A percentile compares a stretch with the other conserved stretches of the same genome.
Evolutionary conservation across 805 yeast genomes (phyloP).

Genomic region (Ogataea naganishii): DNA sequence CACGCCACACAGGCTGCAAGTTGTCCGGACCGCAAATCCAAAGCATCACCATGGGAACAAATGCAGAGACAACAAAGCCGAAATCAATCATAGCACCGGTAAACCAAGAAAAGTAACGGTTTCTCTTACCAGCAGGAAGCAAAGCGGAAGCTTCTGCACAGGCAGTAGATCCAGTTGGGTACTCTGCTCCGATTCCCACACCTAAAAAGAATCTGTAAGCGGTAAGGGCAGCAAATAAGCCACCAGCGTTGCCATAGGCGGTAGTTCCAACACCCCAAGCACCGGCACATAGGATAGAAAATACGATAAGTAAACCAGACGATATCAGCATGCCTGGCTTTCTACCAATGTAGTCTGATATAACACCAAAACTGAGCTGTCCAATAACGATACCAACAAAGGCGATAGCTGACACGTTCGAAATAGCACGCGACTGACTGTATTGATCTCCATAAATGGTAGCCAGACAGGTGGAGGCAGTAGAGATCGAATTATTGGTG

Average conservation of each 20-base stretch:
- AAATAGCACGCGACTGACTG: conserved; percentile 56
- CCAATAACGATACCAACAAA: conserved; percentile 91
- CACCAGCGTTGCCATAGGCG: conserved; percentile 46
- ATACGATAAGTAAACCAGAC: conserved; percentile 63
- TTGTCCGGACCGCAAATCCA: conserved; percentile 73
- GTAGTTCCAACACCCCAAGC: conserved; percentile 68
- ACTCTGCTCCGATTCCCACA: conserved; percentile 90
- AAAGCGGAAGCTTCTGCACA: conserved; percentile 84
- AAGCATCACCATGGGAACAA: conserved; percentile 77
- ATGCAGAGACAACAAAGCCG: conserved; percentile 78
- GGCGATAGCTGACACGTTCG: conserved; percentile 79
- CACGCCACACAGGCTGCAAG: conserved; percentile 83
- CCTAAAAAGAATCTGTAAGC: conserved; percentile 84
- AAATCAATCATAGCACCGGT: conserved; percentile 81
- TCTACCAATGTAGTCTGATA: conserved; percentile 75
- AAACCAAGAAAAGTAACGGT: conserved; percentile 83
- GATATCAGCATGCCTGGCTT: conserved; percentile 78
- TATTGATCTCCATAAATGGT: conserved; percentile 59
- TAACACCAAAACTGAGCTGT: conserved; percentile 69
- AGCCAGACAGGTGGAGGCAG: conserved; percentile 65
- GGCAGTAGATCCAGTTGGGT: conserved; percentile 89
- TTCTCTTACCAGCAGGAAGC: conserved; percentile 75
- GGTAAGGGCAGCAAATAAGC: conserved; percentile 77
- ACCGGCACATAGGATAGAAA: conserved; percentile 74
- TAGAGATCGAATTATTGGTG: conserved; percentile 74